Conservation (phyloP, 2,329 filamentous ascomycete genomes). For the Phialocephala subalpina region DNA sequence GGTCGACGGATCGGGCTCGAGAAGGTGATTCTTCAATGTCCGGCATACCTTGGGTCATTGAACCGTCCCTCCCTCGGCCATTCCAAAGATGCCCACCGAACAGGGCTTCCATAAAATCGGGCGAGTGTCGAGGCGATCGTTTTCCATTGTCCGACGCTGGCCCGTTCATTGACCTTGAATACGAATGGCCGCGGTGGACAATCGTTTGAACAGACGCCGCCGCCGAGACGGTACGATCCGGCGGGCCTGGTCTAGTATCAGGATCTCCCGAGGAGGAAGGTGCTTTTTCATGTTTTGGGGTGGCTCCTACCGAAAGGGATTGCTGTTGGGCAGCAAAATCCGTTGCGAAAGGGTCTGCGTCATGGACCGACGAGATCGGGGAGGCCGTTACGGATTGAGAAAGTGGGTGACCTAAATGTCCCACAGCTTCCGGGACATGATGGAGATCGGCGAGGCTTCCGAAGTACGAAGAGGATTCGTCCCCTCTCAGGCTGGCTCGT, state of each 20-base stretch:
- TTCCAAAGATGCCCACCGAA: constrained; percentile 38
- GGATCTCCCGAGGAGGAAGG: constrained; percentile 48
- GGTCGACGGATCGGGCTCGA: constrained; percentile 70
- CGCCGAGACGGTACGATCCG: constrained; percentile 42
- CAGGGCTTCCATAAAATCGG: constrained; percentile 39
- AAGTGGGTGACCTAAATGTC: constrained; percentile 70
- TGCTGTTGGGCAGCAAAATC: constrained; percentile 45
- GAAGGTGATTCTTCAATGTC: constrained; percentile 55
- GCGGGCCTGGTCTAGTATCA: constrained; percentile 49
- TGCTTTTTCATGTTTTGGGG: constrained; percentile 42
- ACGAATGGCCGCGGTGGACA: constrained; percentile 41
- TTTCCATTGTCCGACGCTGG: constrained; percentile 27
- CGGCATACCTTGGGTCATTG: constrained; percentile 24
- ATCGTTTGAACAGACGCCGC: constrained; percentile 43
- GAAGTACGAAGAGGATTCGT: constrained; percentile 60
- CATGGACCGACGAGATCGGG: constrained; percentile 59
- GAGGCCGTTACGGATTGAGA: constrained; percentile 78
- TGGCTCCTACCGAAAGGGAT: constrained; percentile 49
- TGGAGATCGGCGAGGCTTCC: constrained; percentile 50
- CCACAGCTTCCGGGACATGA: constrained; percentile 47
- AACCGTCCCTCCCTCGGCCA: constrained; percentile 33
- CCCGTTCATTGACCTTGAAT: constrained; percentile 47
- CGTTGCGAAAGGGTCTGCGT: constrained; percentile 40
- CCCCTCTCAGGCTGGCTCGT: constrained; percentile 64
- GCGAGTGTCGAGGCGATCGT: constrained; percentile 36